Evolutionary conservation across 2,329 filamentous ascomycete species (phyloP).

Genomic region (Aspergillus phoenicis): DNA sequence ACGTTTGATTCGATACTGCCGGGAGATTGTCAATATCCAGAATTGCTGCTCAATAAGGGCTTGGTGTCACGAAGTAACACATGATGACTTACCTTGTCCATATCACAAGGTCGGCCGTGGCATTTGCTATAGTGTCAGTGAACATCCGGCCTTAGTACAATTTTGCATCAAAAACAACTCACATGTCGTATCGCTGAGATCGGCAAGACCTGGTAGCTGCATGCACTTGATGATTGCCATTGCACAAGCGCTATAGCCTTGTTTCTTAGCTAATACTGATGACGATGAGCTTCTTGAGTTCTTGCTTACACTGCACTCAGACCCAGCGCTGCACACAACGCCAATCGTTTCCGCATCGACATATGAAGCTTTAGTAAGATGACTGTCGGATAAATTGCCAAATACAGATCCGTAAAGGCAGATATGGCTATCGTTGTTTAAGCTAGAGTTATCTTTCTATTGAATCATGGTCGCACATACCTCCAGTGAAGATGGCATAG

Average conservation of each 20-base stretch:
- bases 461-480: conserved; percentile 29
- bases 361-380: conserved; percentile 35
- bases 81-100: conserved; percentile 46
- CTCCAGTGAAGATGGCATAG: conserved; percentile 43
- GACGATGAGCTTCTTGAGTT: neutral
- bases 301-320: conserved; percentile 34
- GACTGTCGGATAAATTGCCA: conserved; percentile 34
- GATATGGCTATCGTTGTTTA: conserved; percentile 24
- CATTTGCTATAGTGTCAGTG: conserved; percentile 21
- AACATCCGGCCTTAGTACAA: neutral
- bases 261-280: neutral
- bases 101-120: conserved; percentile 47
- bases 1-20: conserved; percentile 35
- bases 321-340: conserved; percentile 26
- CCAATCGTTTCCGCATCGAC: conserved; percentile 25
- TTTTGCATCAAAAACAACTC: conserved; percentile 12
- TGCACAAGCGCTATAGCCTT: conserved; percentile 31
- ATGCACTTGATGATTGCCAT: conserved; percentile 39
- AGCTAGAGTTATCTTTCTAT: conserved; percentile 8
- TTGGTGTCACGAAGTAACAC: neutral
- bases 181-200: conserved; percentile 35
- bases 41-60: neutral
- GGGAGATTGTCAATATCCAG: neutral
- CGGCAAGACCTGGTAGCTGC: conserved; percentile 31
- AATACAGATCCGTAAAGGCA: conserved; percentile 33